Evolutionary conservation across 306 rosid species (phyloP).

Genomic region (Trifolium dubium): DNA sequence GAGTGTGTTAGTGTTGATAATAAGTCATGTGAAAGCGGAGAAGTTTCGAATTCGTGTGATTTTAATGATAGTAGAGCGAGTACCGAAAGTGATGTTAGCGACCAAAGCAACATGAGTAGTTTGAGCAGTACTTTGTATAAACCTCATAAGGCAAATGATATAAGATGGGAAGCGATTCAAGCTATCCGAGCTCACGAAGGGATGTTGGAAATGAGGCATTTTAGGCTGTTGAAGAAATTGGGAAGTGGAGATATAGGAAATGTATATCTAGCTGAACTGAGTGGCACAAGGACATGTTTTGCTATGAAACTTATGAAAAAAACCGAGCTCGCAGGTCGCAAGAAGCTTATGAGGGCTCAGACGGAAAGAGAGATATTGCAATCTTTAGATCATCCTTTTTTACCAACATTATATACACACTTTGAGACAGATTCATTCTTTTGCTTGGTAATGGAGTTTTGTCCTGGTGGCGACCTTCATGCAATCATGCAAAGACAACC

Average conservation of each 20-base stretch:
- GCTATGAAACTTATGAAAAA: slow-evolving; percentile 98
- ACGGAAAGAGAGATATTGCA: slow-evolving; percentile 95
- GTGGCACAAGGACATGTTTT: slow-evolving; percentile 78
- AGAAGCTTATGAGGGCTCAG: slow-evolving; percentile 91
- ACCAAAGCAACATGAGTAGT: slow-evolving; percentile 82
- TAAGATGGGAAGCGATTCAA: slow-evolving; percentile 95
- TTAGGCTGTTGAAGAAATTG: slow-evolving; percentile 71
- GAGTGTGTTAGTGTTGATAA: slow-evolving; percentile 75
- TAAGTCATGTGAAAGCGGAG: slow-evolving; percentile 66
- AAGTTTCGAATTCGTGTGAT: slow-evolving; percentile 60
- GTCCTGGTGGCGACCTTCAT: slow-evolving; percentile 95
- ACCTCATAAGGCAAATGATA: slow-evolving; percentile 87
- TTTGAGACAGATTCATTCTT: slow-evolving; percentile 83
- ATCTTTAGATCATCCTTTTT: slow-evolving; percentile 92
- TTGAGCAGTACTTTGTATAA: slow-evolving; percentile 72
- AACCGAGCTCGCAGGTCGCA: slow-evolving; percentile 70
- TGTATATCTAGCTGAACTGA: slow-evolving; percentile 81
- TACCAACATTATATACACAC: slow-evolving; percentile 86
- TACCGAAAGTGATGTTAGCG: slow-evolving; percentile 84
- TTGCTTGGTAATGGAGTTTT: slow-evolving; percentile 93
- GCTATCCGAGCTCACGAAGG: slow-evolving; percentile 71
- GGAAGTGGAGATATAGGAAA: slow-evolving; percentile 96
- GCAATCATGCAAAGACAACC: slow-evolving; percentile 90
- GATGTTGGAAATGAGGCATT: slow-evolving; percentile 72
- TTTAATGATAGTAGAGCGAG: slow-evolving; percentile 85